Conservation (phyloP, 169 alveolate species). For the Theileria parva region DNA sequence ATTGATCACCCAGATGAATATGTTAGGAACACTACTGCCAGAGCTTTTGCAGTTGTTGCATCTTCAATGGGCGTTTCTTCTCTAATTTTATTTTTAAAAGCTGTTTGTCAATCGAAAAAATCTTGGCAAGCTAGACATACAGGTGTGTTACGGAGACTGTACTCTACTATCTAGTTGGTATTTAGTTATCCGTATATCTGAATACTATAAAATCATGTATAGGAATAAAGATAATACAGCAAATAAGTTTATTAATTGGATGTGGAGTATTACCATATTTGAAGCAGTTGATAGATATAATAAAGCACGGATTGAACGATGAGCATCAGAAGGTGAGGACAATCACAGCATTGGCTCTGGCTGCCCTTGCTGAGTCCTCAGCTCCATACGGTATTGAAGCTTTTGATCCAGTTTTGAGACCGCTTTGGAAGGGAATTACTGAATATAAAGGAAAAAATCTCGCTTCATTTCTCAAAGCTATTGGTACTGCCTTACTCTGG, state of each 20-base stretch:
- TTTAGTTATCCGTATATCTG: too few relatives aligned
- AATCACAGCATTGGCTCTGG: constrained; percentile 97
- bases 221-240: constrained; percentile 94
- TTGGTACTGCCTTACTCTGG: constrained; percentile 41
- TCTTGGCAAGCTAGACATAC: constrained; percentile 99
- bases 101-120: constrained; percentile 96
- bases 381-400: constrained; percentile 99
- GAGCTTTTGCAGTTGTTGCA: constrained; percentile 99
- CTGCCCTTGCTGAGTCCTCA: constrained; percentile 99
- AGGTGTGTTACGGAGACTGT: constrained; percentile 85
- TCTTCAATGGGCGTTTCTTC: constrained; percentile 98
- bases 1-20: constrained; percentile 99
- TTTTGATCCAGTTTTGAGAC: constrained; percentile 94
- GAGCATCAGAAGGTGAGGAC: constrained; percentile 95
- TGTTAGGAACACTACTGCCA: constrained; percentile 96
- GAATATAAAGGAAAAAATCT: constrained; percentile 95
- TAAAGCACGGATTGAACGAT: constrained; percentile 95
- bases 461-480: constrained; percentile 98
- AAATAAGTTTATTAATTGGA: constrained; percentile 96
- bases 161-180: too few relatives aligned
- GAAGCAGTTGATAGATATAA: constrained; percentile 94
- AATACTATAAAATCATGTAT: not conserved
- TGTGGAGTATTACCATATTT: constrained; percentile 98
- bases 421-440: constrained; percentile 98
- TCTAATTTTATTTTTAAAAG: constrained; percentile 94